Percentiles rank a stretch among this genome's conserved stretches.
Conservation (phyloP, 352 stramenopile genomes). For the Phytophthora tubulina region DNA sequence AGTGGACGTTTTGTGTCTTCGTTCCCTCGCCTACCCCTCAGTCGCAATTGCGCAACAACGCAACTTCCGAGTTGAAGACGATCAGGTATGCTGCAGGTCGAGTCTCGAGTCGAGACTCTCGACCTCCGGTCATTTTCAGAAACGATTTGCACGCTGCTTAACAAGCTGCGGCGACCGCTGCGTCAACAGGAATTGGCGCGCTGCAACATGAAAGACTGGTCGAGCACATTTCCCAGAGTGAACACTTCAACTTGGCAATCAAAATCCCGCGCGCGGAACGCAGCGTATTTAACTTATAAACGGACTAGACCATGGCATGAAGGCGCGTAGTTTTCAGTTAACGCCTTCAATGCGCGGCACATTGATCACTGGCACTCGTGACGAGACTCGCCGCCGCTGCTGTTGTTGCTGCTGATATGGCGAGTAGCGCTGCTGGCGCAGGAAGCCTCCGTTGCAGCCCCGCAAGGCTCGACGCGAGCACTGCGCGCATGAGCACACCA, state of each 20-base stretch:
- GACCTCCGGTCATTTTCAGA: not conserved
- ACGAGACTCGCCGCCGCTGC: conserved; percentile 48
- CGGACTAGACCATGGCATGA: conserved; percentile 5
- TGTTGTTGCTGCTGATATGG: conserved; percentile 50
- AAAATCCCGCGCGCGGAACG: conserved; percentile 8
- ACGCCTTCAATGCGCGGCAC: conserved; percentile 71
- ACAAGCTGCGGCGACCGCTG: conserved; percentile 5
- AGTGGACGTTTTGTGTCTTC: conserved; percentile 15
- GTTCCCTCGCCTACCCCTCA: conserved; percentile 32
- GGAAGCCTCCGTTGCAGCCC: conserved; percentile 14
- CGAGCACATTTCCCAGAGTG: not conserved
- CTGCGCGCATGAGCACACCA: conserved; percentile 52
- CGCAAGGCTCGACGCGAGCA: conserved; percentile 37
- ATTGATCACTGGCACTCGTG: conserved; percentile 66
- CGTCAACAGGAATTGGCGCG: not conserved
- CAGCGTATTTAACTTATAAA: conserved; percentile 32
- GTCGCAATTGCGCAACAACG: conserved; percentile 5
- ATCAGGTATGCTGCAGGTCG: conserved; percentile 1
- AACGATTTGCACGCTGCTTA: conserved; percentile 18
- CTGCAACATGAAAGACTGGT: not conserved
- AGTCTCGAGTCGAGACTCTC: not conserved
- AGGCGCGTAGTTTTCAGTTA: conserved; percentile 44
- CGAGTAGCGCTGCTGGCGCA: conserved; percentile 37
- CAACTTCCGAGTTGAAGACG: not conserved
- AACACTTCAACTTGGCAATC: conserved; percentile 10